A percentile compares a stretch with the other conserved stretches of the same genome.
phyloP scores from a whole-genome alignment of 2,329 filamentous ascomycete genomes.

The Alternaria novae-zelandiae region DNA sequence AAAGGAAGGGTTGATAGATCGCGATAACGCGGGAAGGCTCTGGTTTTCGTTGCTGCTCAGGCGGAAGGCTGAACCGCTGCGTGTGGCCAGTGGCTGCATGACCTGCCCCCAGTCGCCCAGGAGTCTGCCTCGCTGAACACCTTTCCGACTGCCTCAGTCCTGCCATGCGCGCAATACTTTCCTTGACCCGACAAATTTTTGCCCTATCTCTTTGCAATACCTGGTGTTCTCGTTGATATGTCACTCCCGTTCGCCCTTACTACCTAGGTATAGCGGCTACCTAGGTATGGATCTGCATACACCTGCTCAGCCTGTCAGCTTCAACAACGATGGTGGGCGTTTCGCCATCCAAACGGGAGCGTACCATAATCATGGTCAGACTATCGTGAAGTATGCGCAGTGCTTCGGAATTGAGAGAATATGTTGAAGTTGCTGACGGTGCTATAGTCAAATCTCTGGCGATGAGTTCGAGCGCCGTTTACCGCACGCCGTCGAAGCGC shows the following conservation, averaged over 20 bases:
- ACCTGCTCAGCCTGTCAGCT: not conserved
- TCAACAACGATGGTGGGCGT: not conserved
- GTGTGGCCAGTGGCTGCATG: not conserved
- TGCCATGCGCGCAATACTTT: not conserved
- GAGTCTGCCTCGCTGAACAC: not conserved
- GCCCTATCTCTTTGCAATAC: not conserved
- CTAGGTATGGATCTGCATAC: not conserved
- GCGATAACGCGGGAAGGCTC: not conserved
- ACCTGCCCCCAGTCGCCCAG: not conserved
- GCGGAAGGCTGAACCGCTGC: not conserved
- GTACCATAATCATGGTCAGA: not conserved
- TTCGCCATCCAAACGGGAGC: not conserved
- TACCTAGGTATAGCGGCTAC: too few relatives aligned
- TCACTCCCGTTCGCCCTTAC: too few relatives aligned
- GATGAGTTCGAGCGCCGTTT: not conserved
- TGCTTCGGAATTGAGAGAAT: too few relatives aligned
- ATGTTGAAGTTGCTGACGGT: too few relatives aligned
- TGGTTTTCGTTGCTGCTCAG: not conserved
- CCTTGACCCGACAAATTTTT: not conserved
- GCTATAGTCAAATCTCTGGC: not conserved
- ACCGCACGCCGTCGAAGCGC: conserved; percentile 16
- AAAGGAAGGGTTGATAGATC: not conserved
- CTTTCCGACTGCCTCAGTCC: not conserved
- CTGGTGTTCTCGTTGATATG: too few relatives aligned
- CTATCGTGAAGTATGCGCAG: not conserved